These are phyloP conservation scores for Ilex asprella DNA, from an alignment of 257 asterid species.

Conservation along the genomic window DNA sequence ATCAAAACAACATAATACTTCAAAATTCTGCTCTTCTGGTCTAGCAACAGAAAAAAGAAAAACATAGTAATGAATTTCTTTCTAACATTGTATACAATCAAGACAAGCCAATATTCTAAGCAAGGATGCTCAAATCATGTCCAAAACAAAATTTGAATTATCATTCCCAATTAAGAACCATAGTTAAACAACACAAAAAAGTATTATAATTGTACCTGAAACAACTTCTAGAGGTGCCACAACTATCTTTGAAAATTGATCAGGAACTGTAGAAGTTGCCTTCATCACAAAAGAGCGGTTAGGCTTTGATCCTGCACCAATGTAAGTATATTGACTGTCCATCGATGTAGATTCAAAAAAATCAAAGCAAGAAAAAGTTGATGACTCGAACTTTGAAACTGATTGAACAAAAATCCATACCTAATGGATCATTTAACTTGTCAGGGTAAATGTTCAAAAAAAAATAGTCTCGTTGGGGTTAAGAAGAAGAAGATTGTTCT, in stretches of 20 bases:
- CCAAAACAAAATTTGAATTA: too few species aligned
- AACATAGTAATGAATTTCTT: too few species aligned
- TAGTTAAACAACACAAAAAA: too few species aligned
- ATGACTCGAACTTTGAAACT: background rate
- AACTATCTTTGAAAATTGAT: background rate
- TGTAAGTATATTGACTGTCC: constrained; percentile 6
- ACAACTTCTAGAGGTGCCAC: too few species aligned
- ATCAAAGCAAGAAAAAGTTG: background rate
- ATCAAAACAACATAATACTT: too few species aligned
- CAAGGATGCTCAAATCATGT: too few species aligned
- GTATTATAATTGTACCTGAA: too few species aligned
- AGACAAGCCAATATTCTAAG: too few species aligned
- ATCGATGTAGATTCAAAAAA: background rate
- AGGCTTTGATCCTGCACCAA: constrained; percentile 24
- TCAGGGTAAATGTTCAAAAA: background rate
- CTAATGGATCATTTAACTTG: constrained; percentile 13
- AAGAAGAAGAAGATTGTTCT: constrained; percentile 10
- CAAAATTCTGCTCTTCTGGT: too few species aligned
- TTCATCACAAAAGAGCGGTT: constrained; percentile 24
- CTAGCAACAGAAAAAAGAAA: too few species aligned
- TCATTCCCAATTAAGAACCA: too few species aligned
- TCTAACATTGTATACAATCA: too few species aligned
- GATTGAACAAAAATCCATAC: constrained; percentile 8
- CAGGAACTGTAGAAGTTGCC: constrained; percentile 13
- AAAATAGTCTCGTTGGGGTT: background rate